Evolutionary conservation across 331 rosid species (phyloP), one percentile per base, ranked within the genome.

Genomic region (Ulmus americana): DNA sequence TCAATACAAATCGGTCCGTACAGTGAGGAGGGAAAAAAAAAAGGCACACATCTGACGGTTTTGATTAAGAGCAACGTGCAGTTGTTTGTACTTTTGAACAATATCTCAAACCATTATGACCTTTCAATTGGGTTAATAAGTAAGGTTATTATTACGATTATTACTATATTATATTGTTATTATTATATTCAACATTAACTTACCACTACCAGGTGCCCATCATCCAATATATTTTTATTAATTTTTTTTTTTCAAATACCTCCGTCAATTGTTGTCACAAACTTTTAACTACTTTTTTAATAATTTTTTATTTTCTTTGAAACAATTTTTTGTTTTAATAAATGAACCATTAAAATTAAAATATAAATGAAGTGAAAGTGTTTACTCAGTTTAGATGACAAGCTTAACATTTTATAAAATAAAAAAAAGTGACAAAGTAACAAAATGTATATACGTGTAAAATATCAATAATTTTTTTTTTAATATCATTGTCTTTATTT

Each of bases 1-100:
- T 53, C 16, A 55, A 59, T 69, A 3, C 53, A 18, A 6, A 63
- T 48, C 12, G 22, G 75, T 64, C 82, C 85, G 82, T 73, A 69
- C 84, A 14, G 75, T 55, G 82, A 44, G 51, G 35, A 0, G 35
- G 35, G 2, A 2, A 28, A 28, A 28, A 28, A 14, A 67, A 65
- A 69, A 68, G 39, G 65, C 45, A 61, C 45, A 16, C 65, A 38
- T 64, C 55, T 39, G n/a, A 60, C 53, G 78, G 70, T 38, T 72
- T 77, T 73, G 81, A 79, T 73, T 75, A 72, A 46, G 84, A 80
- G 84, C 80, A 64, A 75, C 85, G 79, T 70, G 77, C 78, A 57
- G 43, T 39, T 61, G 70, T 74, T 71, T 75, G 65, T 70, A 57
- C 84, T 67, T 83, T 55, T 66, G 61, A 75, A 69, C 50, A 63